phyloP scores from a whole-genome alignment of 2,329 filamentous ascomycete species.

The Pyrenochaeta sp. region DNA sequence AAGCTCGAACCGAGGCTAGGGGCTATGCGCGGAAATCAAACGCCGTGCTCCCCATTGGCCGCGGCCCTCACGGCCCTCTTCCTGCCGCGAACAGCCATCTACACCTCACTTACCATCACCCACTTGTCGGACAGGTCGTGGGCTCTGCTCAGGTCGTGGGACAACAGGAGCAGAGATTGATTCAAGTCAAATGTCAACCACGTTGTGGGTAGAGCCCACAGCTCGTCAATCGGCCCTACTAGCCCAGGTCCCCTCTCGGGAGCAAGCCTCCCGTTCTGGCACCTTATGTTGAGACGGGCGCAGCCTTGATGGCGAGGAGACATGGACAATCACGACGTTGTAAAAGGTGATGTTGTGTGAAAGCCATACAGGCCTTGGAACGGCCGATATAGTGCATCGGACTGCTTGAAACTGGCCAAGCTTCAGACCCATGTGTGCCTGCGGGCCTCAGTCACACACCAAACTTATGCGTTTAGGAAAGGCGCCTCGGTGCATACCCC shows the following conservation, averaged over 20 bases:
- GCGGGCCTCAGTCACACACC: conserved; percentile 37
- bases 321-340: conserved; percentile 1
- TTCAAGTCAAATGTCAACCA: neutral
- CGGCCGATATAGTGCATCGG: conserved; percentile 12
- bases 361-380: conserved; percentile 8
- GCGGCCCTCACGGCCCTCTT: neutral
- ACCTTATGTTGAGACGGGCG: conserved; percentile 1
- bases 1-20: conserved; percentile 33
- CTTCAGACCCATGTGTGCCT: conserved; percentile 34
- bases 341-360: conserved; percentile 5
- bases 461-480: conserved; percentile 48
- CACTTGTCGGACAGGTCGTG: no score
- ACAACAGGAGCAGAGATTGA: no score
- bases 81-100: neutral
- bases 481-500: conserved; percentile 27
- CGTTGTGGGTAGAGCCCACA: neutral
- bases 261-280: neutral
- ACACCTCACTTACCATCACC: neutral
- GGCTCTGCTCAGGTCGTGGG: no score
- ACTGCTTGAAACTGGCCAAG: conserved; percentile 42
- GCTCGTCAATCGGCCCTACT: neutral
- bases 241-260: neutral
- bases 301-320: conserved; percentile 1
- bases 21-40: conserved; percentile 35
- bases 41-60: conserved; percentile 32